Evolutionary conservation across 2,329 filamentous ascomycete genomes (phyloP), one percentile per base, ranked within the genome.

Genomic region (Talaromyces sp.): DNA sequence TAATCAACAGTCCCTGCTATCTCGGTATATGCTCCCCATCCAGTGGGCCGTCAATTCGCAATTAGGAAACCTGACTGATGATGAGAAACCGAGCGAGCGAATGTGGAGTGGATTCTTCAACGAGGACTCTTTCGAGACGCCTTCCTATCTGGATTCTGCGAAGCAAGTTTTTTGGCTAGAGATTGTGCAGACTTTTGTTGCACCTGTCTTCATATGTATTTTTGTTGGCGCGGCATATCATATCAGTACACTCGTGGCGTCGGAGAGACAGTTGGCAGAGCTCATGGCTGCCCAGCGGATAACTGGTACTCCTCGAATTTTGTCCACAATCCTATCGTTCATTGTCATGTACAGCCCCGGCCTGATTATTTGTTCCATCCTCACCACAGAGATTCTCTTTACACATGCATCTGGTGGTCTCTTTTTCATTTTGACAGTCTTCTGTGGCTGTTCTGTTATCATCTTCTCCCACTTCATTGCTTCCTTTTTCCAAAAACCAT

Each of bases 401-500:
- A 76, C 78, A 19, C 80, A 86, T 60, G 88, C 88, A 1, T 89
- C 78, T 59, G 74, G 82, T 47, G 84, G 76, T 4, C 86, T 95
- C 22, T 81, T 93, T 28, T 81, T 92, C 52, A 74, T 93, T 57
- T 91, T 89, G 74, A 89, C 92, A 68, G 77, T 96, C 51, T 77
- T 96, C 2, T 80, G 84, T n/a, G 93, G 93, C 7, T 78, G 96
- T 3, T 84, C 92, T 2, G 79, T 96, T 53, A 85, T 89, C 0
- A 95, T 90, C 51, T 89, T 92, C 72, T 91, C 92, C 1, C 85
- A 96, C 59, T 82, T 96, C 47, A 89, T 89, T 28, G 91, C 89
- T 0, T 85, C 90, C 9, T 89, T 96, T 69, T 97, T 97, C 80
- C 89, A 85, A 67, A 93, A 88, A 71, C 88, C 93, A 0, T 93